Conservation (phyloP, 805 yeast species). For the Saccharomycopsis fibuligera region DNA sequence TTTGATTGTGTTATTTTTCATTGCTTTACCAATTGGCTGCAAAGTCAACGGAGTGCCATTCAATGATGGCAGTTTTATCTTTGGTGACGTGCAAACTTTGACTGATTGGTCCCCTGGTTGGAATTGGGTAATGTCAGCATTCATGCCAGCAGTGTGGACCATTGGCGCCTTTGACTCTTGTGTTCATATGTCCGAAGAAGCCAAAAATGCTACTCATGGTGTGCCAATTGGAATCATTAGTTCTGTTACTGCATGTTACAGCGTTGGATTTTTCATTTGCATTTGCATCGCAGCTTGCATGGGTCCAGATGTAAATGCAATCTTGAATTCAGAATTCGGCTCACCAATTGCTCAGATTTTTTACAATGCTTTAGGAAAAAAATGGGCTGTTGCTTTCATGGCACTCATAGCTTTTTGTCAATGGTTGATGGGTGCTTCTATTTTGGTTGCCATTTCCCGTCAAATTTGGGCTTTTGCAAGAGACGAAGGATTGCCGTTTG, state of each 20-base stretch:
- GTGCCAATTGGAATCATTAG: conserved; percentile 62
- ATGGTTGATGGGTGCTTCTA: conserved; percentile 59
- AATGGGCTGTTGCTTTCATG: conserved; percentile 63
- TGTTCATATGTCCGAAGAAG: conserved; percentile 70
- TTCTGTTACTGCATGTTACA: conserved; percentile 50
- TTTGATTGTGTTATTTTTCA: conserved; percentile 47
- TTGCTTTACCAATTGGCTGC: conserved; percentile 62
- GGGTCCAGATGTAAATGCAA: conserved; percentile 36
- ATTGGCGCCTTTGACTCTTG: conserved; percentile 69
- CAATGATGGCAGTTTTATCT: conserved; percentile 48
- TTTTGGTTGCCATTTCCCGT: conserved; percentile 55
- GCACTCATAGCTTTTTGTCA: conserved; percentile 52
- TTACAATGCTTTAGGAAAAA: conserved; percentile 53
- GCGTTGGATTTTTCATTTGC: conserved; percentile 51
- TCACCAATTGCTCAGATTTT: conserved; percentile 62
- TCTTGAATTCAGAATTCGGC: conserved; percentile 44
- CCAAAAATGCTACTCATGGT: conserved; percentile 52
- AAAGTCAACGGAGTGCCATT: conserved; percentile 31
- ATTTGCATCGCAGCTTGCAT: conserved; percentile 52
- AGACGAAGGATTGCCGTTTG: conserved; percentile 66
- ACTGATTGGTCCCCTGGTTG: conserved; percentile 57
- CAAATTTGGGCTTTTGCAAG: conserved; percentile 72
- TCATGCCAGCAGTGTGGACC: conserved; percentile 71
- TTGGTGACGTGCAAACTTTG: conserved; percentile 44
- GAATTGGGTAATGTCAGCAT: conserved; percentile 39